These are phyloP conservation scores for Lindgomyces ingoldianus DNA, from an alignment of 495 filamentous ascomycete species.

Conservation along the genomic window DNA sequence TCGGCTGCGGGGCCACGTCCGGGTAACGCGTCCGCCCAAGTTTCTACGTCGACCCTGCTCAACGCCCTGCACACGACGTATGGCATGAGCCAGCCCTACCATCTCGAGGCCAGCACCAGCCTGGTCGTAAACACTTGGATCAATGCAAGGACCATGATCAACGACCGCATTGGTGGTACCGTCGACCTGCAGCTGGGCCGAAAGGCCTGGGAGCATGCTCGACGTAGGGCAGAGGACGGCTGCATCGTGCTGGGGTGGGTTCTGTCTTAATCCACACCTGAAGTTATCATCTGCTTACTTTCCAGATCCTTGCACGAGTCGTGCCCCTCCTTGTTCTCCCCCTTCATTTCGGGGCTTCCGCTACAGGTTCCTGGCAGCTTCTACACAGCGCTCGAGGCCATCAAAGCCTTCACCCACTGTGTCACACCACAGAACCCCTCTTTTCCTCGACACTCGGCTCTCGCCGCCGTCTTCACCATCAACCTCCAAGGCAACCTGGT, in stretches of 20 bases:
- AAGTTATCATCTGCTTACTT: conserved; percentile 16
- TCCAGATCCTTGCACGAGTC: conserved; percentile 82
- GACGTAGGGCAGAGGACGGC: conserved; percentile 91
- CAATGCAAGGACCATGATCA: conserved; percentile 67
- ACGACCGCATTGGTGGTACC: conserved; percentile 70
- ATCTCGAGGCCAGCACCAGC: conserved; percentile 86
- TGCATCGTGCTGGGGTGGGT: conserved; percentile 85
- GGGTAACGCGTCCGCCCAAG: conserved; percentile 60
- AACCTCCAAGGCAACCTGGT: conserved; percentile 77
- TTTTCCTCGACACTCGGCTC: conserved; percentile 74
- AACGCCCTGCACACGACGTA: conserved; percentile 91
- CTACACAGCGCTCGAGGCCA: conserved; percentile 71
- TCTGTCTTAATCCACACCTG: not conserved
- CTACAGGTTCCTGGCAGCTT: conserved; percentile 71
- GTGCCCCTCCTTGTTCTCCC: conserved; percentile 77
- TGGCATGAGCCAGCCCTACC: conserved; percentile 74
- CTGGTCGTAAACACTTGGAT: conserved; percentile 95
- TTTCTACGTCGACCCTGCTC: conserved; percentile 89
- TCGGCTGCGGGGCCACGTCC: conserved; percentile 64
- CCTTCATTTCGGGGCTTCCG: conserved; percentile 79
- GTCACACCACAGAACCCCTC: conserved; percentile 90
- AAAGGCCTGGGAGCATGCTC: conserved; percentile 95
- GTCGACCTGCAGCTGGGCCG: conserved; percentile 77
- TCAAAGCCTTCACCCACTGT: conserved; percentile 82
- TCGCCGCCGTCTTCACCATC: conserved; percentile 78